These are phyloP conservation scores for Pulveroboletus sp. DNA, from an alignment of 768 basidiomycete genomes.

Conservation along the genomic window DNA sequence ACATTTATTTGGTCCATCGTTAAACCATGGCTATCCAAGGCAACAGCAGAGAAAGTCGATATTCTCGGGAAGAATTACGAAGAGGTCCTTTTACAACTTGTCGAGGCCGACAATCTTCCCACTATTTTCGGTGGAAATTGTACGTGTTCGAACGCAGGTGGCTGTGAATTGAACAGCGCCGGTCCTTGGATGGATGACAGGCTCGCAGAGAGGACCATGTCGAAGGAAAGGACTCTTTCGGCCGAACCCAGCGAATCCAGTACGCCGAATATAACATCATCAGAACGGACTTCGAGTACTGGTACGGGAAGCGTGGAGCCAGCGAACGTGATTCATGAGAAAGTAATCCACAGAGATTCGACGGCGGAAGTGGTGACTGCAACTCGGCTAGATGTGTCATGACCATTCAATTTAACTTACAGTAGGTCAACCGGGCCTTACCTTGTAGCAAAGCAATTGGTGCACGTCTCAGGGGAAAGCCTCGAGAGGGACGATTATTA, in stretches of 20 bases:
- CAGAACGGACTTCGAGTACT: constrained; percentile 4
- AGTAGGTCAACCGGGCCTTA: background rate
- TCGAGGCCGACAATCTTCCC: constrained; percentile 65
- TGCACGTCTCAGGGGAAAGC: background rate
- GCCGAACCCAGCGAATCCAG: background rate
- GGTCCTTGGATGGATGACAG: constrained; percentile 71
- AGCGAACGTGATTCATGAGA: constrained; percentile 5
- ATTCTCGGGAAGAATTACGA: constrained; percentile 61
- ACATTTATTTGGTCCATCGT: constrained; percentile 67
- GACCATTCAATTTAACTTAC: background rate
- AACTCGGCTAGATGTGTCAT: background rate
- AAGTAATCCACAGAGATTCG: background rate
- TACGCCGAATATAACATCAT: background rate
- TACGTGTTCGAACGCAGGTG: constrained; percentile 49
- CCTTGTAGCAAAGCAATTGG: background rate
- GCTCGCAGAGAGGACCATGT: constrained; percentile 16
- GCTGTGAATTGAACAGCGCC: constrained; percentile 57
- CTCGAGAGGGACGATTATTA: background rate
- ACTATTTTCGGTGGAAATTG: constrained; percentile 59
- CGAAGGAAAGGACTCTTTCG: background rate
- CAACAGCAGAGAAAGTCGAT: constrained; percentile 63
- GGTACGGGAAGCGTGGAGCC: background rate
- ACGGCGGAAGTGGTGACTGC: background rate
- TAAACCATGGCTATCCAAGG: constrained; percentile 69
- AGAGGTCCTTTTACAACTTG: constrained; percentile 48